Percentiles rank a stretch among this genome's conserved stretches.
These are phyloP conservation scores for Penicillium paxilli DNA, from an alignment of 495 filamentous ascomycete species.

Conservation along the genomic window DNA sequence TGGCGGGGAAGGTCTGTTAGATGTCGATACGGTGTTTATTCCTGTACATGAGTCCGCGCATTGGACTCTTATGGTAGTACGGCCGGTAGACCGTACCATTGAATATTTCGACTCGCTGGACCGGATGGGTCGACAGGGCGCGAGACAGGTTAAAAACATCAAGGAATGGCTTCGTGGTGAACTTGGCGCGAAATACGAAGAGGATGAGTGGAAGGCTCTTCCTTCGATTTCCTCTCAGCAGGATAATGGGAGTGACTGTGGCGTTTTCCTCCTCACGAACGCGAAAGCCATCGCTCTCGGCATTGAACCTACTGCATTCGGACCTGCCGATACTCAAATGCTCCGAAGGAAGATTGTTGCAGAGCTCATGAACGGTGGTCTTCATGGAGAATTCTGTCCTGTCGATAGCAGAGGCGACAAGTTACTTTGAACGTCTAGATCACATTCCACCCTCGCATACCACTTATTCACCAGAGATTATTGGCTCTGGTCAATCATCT, in stretches of 20 bases:
- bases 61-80: constrained; percentile 71
- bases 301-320: constrained; percentile 60
- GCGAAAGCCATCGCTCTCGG: constrained; percentile 68
- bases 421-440: constrained; percentile 23
- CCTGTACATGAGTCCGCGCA: constrained; percentile 51
- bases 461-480: neutral
- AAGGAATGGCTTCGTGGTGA: constrained; percentile 59
- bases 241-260: constrained; percentile 74
- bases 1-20: constrained; percentile 49
- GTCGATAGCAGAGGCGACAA: constrained; percentile 15
- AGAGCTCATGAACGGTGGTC: constrained; percentile 66
- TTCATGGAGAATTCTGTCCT: constrained; percentile 48
- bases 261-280: constrained; percentile 75
- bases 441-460: neutral
- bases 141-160: constrained; percentile 34
- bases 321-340: constrained; percentile 52
- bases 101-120: constrained; percentile 70
- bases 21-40: constrained; percentile 62
- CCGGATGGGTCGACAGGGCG: constrained; percentile 41
- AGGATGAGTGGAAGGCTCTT: constrained; percentile 62
- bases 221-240: constrained; percentile 54
- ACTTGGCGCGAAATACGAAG: constrained; percentile 55
- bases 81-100: constrained; percentile 60
- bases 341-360: constrained; percentile 67
- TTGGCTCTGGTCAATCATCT: neutral